A percentile compares a stretch with the other conserved stretches of the same genome.
Evolutionary conservation across 768 basidiomycete genomes (phyloP).

Genomic region (Boletus speciosus): DNA sequence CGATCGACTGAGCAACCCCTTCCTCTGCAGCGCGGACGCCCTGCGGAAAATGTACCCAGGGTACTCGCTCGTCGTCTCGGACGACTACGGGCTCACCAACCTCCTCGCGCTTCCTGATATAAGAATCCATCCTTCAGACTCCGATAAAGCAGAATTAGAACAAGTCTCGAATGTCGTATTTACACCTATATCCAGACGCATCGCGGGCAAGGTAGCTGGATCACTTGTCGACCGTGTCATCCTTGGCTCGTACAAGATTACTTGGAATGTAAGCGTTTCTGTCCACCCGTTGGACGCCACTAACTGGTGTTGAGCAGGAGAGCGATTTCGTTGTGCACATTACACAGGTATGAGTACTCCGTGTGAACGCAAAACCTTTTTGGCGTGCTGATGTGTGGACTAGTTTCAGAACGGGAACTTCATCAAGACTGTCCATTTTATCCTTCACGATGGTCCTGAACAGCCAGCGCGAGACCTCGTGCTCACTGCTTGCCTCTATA

Average conservation of each 20-base stretch:
- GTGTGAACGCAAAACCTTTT: background rate
- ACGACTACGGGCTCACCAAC: constrained; percentile 43
- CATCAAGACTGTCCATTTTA: constrained; percentile 36
- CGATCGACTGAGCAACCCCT: background rate
- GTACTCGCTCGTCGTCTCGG: constrained; percentile 54
- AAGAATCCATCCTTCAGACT: constrained; percentile 41
- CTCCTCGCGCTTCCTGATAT: constrained; percentile 52
- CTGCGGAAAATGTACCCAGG: constrained; percentile 60
- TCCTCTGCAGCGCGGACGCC: constrained; percentile 36
- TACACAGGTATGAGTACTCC: constrained; percentile 39
- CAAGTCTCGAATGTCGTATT: constrained; percentile 50
- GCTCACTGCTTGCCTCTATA: constrained; percentile 49
- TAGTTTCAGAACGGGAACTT: constrained; percentile 32
- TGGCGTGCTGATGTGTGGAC: background rate
- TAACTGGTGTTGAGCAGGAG: constrained; percentile 34
- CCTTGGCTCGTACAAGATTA: constrained; percentile 51
- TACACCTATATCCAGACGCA: constrained; percentile 42
- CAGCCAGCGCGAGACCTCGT: constrained; percentile 51
- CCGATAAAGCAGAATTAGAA: constrained; percentile 44
- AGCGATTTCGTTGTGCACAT: constrained; percentile 55
- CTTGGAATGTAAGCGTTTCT: constrained; percentile 52
- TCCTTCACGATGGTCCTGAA: constrained; percentile 61
- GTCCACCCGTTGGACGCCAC: background rate
- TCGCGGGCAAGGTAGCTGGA: constrained; percentile 44
- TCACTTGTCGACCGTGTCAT: constrained; percentile 47